Conservation (phyloP, 1,139 yeast genomes). For the Kurtzmaniella quercitrusa region DNA sequence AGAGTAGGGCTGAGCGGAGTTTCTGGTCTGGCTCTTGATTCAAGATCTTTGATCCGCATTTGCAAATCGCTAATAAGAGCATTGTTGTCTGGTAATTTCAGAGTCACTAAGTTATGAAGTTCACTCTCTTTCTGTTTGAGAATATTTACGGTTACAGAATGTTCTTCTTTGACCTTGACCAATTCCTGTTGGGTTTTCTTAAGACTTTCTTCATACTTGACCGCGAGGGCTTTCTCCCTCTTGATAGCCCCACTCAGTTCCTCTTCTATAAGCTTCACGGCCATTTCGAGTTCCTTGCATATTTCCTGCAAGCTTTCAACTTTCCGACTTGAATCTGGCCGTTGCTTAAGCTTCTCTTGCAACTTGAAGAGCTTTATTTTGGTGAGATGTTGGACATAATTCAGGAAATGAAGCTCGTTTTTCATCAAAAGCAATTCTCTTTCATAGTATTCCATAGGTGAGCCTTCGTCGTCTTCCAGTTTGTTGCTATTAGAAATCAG, state of each 20-base stretch:
- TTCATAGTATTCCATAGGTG: constrained; percentile 42
- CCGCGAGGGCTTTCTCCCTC: neutral
- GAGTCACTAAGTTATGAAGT: neutral
- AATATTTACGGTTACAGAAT: neutral
- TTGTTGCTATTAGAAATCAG: constrained; percentile 1
- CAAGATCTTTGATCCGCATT: constrained; percentile 1
- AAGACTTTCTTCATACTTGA: constrained; percentile 8
- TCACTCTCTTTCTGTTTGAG: neutral
- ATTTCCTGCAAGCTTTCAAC: constrained; percentile 1
- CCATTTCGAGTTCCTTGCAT: constrained; percentile 1
- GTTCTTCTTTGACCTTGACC: neutral
- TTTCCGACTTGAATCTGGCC: neutral
- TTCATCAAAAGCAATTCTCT: constrained; percentile 55
- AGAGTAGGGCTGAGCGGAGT: neutral
- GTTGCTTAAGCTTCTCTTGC: constrained; percentile 20
- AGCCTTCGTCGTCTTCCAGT: constrained; percentile 14
- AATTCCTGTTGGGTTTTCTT: constrained; percentile 3
- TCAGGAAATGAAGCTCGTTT: constrained; percentile 62
- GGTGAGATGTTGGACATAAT: constrained; percentile 50
- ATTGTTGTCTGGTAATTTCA: neutral
- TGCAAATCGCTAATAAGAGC: constrained; percentile 1
- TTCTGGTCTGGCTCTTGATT: neutral
- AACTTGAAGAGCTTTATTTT: constrained; percentile 43
- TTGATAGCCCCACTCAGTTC: neutral
- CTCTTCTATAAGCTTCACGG: neutral